Conservation (phyloP, 2,329 filamentous ascomycete genomes). For the Dactylonectria macrodidyma region DNA sequence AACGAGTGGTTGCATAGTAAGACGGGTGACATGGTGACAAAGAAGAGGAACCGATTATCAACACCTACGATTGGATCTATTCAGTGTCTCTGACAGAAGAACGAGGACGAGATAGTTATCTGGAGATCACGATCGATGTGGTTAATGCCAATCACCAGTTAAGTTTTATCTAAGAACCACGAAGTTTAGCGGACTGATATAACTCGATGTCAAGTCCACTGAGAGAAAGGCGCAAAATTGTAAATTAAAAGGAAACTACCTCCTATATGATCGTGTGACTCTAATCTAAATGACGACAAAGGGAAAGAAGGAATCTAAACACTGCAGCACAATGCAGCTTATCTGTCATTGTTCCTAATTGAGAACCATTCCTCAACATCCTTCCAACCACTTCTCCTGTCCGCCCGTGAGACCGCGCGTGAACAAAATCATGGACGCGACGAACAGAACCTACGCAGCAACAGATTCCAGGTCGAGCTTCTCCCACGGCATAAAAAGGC, state of each 20-base stretch:
- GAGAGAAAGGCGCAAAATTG: not conserved
- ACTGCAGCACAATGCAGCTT: not conserved
- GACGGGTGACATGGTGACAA: constrained; percentile 3
- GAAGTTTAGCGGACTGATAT: not conserved
- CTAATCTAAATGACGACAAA: not conserved
- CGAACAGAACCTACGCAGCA: not conserved
- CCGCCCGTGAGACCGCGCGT: not conserved
- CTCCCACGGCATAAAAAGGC: constrained; percentile 6
- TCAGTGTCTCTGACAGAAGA: not conserved
- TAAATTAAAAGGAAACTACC: not conserved
- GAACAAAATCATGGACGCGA: not conserved
- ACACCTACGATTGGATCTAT: constrained; percentile 5
- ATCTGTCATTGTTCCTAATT: not conserved
- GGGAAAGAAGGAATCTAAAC: not conserved
- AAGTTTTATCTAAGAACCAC: not conserved
- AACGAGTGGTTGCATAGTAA: constrained; percentile 4
- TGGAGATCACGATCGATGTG: constrained; percentile 4
- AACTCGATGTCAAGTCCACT: not conserved
- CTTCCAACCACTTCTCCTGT: not conserved
- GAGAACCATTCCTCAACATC: not conserved
- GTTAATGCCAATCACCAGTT: constrained; percentile 1
- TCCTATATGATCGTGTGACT: not conserved
- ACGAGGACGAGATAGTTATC: not conserved
- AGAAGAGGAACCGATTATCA: constrained; percentile 6
- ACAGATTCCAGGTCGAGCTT: constrained; percentile 2